Base-by-base conservation (phyloP, 345 rosid genomes). In the Mercurialis annua region DNA sequence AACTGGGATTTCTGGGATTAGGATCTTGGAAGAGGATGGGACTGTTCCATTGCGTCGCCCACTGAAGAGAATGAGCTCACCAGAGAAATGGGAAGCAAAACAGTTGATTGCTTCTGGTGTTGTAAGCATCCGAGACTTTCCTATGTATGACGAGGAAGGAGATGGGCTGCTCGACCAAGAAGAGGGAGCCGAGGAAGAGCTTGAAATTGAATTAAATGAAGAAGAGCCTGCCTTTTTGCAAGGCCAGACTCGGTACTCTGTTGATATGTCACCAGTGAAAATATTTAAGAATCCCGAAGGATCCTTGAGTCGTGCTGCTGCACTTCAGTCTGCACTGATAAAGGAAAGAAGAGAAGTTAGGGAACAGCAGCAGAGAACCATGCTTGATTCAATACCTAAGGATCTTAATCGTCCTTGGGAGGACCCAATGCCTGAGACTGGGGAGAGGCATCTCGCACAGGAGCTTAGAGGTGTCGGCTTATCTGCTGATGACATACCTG, bases 371-470 rank as follows among this genome's bases (percentile, higher is more conserved):
- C 97, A 93, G 73, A 81, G 98, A 69, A 89, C 97, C 6, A 87
- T 90, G 97, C 96, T 93, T 65, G 97, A 93, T 77, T 90, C 92
- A 7, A 93, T 93, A 43, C 97, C 96, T 1, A 90, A 93, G 82
- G 98, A 93, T 90, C 88, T 93, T 69, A 93, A 93, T 87, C 92
- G 91, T 69, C 97, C 94, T 24, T 93, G 97, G 98, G 97, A 90
- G 81, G 97, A 88, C 50, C 96, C 96, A 63, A 90, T 88, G 96
- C 97, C 96, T 4, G 96, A 90, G 86, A 87, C 84, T 30, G 96
- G 96, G 38, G 97, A 90, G 83, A 87, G 97, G 70, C 92, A 90
- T 87, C 97, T 93, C 17, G 97, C 96, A 0, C 97, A 90, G 77
- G 97, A 93, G 80, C 94, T 93, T 58, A 81, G 97, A 46, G 98